Percentiles rank a stretch among this genome's conserved stretches.
These are phyloP conservation scores for Calonectria pseudoturangicola DNA, from an alignment of 2,329 filamentous ascomycete genomes.

Conservation along the genomic window DNA sequence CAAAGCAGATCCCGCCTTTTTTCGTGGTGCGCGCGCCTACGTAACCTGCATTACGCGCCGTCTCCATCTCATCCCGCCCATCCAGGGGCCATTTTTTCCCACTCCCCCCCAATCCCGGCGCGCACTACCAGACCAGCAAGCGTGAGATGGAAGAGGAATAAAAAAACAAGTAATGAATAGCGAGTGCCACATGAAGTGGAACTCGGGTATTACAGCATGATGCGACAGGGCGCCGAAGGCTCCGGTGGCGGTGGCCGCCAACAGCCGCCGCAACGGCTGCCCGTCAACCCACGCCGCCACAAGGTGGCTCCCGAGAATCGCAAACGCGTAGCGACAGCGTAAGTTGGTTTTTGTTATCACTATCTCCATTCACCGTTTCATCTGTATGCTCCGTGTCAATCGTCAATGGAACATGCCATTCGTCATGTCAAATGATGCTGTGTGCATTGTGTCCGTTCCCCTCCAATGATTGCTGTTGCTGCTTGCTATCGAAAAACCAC, in stretches of 20 bases:
- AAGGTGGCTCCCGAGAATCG: slow-evolving; percentile 68
- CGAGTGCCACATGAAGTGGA: slow-evolving; percentile 26
- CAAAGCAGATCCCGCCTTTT: neutral
- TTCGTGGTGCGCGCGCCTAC: neutral
- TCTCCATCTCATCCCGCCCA: neutral
- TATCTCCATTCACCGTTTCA: neutral
- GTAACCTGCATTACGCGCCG: slow-evolving; percentile 18
- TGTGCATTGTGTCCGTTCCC: neutral
- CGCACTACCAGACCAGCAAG: neutral
- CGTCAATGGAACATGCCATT: neutral
- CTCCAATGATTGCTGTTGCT: slow-evolving; percentile 32
- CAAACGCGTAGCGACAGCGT: slow-evolving; percentile 71
- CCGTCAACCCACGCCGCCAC: slow-evolving; percentile 70
- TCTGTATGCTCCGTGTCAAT: slow-evolving; percentile 2
- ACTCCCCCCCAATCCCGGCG: slow-evolving; percentile 2
- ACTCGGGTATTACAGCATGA: slow-evolving; percentile 34
- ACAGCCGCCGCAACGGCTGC: slow-evolving; percentile 61
- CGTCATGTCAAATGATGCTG: neutral
- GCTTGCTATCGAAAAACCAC: slow-evolving; percentile 13
- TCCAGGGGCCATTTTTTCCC: neutral
- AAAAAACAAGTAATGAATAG: neutral
- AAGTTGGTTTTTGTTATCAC: slow-evolving; percentile 53
- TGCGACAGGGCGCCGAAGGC: slow-evolving; percentile 44
- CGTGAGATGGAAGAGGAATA: slow-evolving; percentile 10
- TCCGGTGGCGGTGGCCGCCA: slow-evolving; percentile 48